Percentiles rank a stretch among this genome's conserved stretches.
Evolutionary conservation across 2,329 filamentous ascomycete species (phyloP).

Genomic region (Fusarium liriodendri): DNA sequence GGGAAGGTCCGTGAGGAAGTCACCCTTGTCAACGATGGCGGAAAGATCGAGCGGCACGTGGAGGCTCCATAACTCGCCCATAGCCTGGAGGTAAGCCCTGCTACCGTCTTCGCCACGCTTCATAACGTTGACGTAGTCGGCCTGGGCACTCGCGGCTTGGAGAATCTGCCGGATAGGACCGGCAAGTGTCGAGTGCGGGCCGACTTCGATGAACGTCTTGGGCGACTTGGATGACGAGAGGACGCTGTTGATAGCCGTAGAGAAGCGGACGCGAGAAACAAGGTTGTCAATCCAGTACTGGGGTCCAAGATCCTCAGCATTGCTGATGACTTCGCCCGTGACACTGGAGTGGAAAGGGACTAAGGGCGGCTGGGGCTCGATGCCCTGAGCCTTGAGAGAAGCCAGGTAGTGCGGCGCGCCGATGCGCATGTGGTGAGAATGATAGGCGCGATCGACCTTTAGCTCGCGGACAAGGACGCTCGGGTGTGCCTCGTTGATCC

Average conservation of each 20-base stretch:
- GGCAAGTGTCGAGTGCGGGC: conserved; percentile 36
- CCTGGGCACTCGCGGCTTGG: too few species aligned
- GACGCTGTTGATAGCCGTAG: conserved; percentile 31
- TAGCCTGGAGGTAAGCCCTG: too few species aligned
- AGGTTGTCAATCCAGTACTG: conserved; percentile 14
- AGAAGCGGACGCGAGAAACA: conserved; percentile 50
- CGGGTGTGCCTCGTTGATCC: background rate
- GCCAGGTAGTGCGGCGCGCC: background rate
- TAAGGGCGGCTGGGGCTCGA: background rate
- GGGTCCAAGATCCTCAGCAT: background rate
- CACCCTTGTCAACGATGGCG: background rate
- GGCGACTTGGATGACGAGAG: background rate
- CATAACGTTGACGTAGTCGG: background rate
- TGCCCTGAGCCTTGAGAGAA: background rate
- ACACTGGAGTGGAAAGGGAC: background rate
- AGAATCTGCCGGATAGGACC: conserved; percentile 35
- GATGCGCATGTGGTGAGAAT: background rate
- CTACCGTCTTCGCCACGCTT: background rate
- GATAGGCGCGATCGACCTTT: conserved; percentile 13
- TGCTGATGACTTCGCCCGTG: background rate
- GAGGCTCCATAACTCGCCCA: too few species aligned
- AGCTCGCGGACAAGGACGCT: background rate
- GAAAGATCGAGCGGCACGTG: background rate
- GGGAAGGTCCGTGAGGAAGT: conserved; percentile 45
- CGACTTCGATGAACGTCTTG: conserved; percentile 36